These are phyloP conservation scores for Cantharellus anzutake DNA, from an alignment of 768 basidiomycete genomes.

Conservation along the genomic window DNA sequence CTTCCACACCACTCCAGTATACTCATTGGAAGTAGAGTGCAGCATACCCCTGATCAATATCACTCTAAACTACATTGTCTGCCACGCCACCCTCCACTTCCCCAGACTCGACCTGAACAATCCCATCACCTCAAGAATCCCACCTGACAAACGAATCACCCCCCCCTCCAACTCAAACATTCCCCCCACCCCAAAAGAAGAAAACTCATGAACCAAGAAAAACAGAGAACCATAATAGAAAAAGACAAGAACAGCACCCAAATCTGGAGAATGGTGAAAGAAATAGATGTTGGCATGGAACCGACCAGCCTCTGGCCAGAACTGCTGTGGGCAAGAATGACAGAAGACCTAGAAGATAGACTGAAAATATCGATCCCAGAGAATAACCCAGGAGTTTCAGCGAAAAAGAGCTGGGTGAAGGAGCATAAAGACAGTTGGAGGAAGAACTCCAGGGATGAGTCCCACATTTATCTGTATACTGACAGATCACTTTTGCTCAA, in stretches of 20 bases:
- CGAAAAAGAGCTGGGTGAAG: not conserved
- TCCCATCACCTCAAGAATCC: too few relatives aligned
- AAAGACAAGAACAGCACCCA: not conserved
- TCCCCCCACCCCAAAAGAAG: too few relatives aligned
- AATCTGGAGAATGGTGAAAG: not conserved
- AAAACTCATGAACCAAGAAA: too few relatives aligned
- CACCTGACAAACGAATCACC: too few relatives aligned
- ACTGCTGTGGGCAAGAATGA: not conserved
- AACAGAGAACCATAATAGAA: too few relatives aligned
- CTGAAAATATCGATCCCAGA: not conserved
- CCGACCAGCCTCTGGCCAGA: not conserved
- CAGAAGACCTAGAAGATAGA: not conserved
- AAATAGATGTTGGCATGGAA: not conserved
- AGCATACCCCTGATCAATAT: not conserved
- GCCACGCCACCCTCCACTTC: too few relatives aligned
- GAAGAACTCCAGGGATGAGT: not conserved
- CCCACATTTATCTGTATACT: not conserved
- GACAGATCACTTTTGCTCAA: not conserved
- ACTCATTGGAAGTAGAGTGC: constrained; percentile 17
- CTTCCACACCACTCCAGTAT: constrained; percentile 18
- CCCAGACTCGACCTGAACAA: too few relatives aligned
- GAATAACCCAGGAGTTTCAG: not conserved
- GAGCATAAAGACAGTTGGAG: not conserved
- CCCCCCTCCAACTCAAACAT: too few relatives aligned
- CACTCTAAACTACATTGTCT: too few relatives aligned